These are phyloP conservation scores for Lipomyces spencermartinsiae DNA, from an alignment of 805 yeast species.

Conservation along the genomic window DNA sequence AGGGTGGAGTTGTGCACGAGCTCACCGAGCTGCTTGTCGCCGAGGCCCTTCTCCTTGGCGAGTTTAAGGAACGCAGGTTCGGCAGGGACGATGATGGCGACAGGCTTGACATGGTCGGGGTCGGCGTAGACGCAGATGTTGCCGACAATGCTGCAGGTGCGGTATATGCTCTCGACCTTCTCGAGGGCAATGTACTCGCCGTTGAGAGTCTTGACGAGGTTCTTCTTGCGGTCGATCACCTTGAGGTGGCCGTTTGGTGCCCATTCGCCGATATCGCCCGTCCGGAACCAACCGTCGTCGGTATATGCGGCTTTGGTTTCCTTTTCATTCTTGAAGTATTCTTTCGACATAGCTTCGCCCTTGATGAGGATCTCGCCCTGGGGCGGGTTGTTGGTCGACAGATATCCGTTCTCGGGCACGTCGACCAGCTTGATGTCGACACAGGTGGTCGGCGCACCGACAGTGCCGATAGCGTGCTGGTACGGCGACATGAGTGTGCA, in stretches of 20 bases:
- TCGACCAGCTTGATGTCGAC: slow-evolving; percentile 88
- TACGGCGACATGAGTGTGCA: slow-evolving; percentile 70
- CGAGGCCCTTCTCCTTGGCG: slow-evolving; percentile 61
- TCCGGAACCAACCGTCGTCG: slow-evolving; percentile 91
- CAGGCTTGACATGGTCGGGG: slow-evolving; percentile 82
- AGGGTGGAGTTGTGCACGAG: slow-evolving; percentile 65
- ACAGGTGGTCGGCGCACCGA: slow-evolving; percentile 83
- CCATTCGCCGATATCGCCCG: slow-evolving; percentile 98
- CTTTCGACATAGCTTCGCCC: slow-evolving; percentile 75
- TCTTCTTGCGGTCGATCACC: slow-evolving; percentile 93
- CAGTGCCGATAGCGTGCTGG: slow-evolving; percentile 72
- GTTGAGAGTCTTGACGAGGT: slow-evolving; percentile 90
- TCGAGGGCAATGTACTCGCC: slow-evolving; percentile 99
- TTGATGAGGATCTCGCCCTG: slow-evolving; percentile 90
- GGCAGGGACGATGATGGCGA: slow-evolving; percentile 87
- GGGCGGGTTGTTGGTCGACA: slow-evolving; percentile 69
- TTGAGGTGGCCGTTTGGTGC: slow-evolving; percentile 75
- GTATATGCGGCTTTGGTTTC: slow-evolving; percentile 79
- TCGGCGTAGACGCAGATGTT: slow-evolving; percentile 96
- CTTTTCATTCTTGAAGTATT: slow-evolving; percentile 80
- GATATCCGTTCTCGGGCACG: slow-evolving; percentile 89
- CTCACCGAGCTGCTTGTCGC: slow-evolving; percentile 55
- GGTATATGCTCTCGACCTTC: slow-evolving; percentile 87
- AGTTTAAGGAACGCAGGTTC: slow-evolving; percentile 67
- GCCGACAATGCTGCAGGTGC: slow-evolving; percentile 75